Evolutionary conservation across 2,329 filamentous ascomycete species (phyloP), one percentile per base, ranked within the genome.

Genomic region (Penicillium sp.): DNA sequence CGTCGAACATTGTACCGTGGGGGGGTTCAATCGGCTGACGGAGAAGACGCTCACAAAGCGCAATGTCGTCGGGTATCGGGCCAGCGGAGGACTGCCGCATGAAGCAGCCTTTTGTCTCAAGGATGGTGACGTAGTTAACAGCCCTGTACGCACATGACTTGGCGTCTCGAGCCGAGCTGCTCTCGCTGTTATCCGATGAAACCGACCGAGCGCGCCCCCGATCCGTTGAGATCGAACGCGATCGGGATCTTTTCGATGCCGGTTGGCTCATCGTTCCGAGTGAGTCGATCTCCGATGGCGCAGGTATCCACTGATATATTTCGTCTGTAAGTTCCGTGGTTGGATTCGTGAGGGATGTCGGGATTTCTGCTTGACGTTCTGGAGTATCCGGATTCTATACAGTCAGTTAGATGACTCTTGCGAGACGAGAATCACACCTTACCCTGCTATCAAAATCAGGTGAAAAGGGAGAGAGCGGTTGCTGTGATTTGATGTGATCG

Each of bases 121-220:
- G 16, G 14, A 51, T 51, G 6, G 37, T 51, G 24, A 44, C 37
- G 34, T 51, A 51, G 26, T 43, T 51, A 3, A 34, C 48, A 10
- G 36, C 26, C 43, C 39, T 18, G 28, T 51, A 51, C 6, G 37
- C 36, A 33, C 43, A 51, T 36, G 48, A 51, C 26, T 37, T 39
- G 24, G 37, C 43, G 37, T 51, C 48, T 16, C 36, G 37, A 43
- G 48, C 37, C 37, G 37, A 51, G 26, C 48, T 51, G 48, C 48
- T 43, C 28, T 51, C 48, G 48, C 48, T 51, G 37, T 51, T 51
- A 19, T 51, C 48, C 28, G 48, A 51, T n/a, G 37, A 51, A 39
- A 51, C 37, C 18, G 48, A 51, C 14, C 48, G 48, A 51, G 48
- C 44, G 14, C 44, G 44, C 44, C 48, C 45, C n/a, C 45, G 45